phyloP scores from a whole-genome alignment of 2,329 filamentous ascomycete species.

The Pseudohalonectria lignicola region DNA sequence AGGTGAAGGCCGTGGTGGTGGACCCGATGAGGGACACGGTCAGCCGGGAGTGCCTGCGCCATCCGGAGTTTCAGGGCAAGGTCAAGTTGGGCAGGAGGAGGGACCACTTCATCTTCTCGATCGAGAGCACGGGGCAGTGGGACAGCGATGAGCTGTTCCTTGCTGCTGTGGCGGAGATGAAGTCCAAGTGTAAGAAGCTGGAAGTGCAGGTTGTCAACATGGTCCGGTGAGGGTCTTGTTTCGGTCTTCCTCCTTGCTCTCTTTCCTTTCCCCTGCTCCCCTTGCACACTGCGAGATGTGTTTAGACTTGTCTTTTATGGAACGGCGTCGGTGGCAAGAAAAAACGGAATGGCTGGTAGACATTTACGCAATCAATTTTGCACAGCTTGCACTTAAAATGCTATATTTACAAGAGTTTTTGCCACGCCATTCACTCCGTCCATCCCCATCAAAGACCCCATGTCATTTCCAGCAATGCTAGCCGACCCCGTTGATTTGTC shows the following conservation, averaged over 20 bases:
- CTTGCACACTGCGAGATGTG: no score
- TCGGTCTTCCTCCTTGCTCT: conserved; percentile 7
- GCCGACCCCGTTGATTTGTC: no score
- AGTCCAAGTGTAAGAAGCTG: conserved; percentile 68
- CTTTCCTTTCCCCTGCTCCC: no score
- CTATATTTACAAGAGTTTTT: no score
- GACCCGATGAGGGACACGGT: conserved; percentile 93
- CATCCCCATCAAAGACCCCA: no score
- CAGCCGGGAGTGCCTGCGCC: conserved; percentile 81
- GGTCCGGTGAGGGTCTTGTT: conserved; percentile 36
- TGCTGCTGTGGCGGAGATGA: conserved; percentile 75
- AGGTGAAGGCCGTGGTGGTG: conserved; percentile 76
- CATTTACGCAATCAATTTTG: no score
- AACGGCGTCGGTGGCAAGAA: no score
- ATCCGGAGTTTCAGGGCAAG: conserved; percentile 89
- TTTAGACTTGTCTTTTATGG: no score
- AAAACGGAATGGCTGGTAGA: no score
- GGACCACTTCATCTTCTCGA: conserved; percentile 94
- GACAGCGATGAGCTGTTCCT: conserved; percentile 90
- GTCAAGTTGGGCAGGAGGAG: conserved; percentile 82
- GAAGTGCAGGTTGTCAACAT: conserved; percentile 61
- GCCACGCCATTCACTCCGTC: no score
- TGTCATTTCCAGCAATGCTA: no score
- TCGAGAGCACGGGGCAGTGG: conserved; percentile 94
- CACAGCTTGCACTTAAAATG: no score